phyloP scores from a whole-genome alignment of 169 alveolate species.

The Plasmodium gonderi region DNA sequence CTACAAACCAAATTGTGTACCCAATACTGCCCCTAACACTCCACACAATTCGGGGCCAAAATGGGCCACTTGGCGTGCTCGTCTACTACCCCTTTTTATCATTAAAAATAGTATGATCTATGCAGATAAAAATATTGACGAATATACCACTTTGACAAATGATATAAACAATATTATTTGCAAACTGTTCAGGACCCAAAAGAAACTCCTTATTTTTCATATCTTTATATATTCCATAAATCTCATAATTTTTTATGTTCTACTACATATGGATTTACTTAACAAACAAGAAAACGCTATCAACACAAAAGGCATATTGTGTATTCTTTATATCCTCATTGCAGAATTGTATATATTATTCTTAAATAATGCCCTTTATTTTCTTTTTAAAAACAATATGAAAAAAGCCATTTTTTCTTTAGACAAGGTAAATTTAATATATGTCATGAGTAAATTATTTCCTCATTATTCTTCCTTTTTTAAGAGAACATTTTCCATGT shows the following conservation, averaged over 20 bases:
- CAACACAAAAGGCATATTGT: constrained; percentile 12
- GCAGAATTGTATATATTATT: constrained; percentile 38
- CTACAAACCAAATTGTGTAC: too few species aligned
- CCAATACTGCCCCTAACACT: too few species aligned
- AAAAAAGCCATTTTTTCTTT: constrained; percentile 4
- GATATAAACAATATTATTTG: constrained; percentile 16
- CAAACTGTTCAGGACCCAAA: constrained; percentile 8
- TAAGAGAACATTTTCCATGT: not conserved
- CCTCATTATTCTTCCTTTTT: constrained; percentile 32
- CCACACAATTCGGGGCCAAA: not conserved
- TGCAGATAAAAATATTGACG: not conserved
- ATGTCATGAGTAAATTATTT: constrained; percentile 19
- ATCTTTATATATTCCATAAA: constrained; percentile 24
- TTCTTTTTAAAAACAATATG: constrained; percentile 11
- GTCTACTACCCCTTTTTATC: constrained; percentile 12
- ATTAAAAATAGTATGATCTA: not conserved
- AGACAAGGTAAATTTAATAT: constrained; percentile 48
- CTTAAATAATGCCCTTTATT: constrained; percentile 22
- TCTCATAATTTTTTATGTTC: constrained; percentile 6
- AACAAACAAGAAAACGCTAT: not conserved
- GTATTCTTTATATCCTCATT: constrained; percentile 18
- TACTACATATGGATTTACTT: not conserved
- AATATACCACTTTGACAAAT: constrained; percentile 17
- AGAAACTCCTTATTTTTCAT: constrained; percentile 22
- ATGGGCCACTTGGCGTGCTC: not conserved